phyloP scores from a whole-genome alignment of 2,329 filamentous ascomycete genomes.

The Alternaria sp. region DNA sequence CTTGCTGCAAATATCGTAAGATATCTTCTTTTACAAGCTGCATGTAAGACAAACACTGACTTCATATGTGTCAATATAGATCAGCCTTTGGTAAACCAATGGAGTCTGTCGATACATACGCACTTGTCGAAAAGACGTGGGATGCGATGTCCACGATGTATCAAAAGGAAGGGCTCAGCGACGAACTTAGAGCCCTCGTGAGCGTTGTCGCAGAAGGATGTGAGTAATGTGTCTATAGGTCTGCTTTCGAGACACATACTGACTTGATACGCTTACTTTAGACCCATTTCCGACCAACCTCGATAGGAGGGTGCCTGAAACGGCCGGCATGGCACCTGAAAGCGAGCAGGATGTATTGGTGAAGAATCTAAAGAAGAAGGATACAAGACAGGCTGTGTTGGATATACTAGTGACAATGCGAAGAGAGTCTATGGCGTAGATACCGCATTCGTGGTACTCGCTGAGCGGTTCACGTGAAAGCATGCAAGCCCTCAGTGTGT shows the following conservation, averaged over 20 bases:
- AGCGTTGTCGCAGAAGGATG: conserved; percentile 65
- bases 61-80: not conserved
- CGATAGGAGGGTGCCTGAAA: conserved; percentile 64
- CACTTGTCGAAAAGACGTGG: conserved; percentile 59
- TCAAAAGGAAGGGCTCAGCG: conserved; percentile 49
- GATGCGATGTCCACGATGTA: conserved; percentile 48
- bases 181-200: conserved; percentile 58
- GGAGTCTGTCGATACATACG: conserved; percentile 65
- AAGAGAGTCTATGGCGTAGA: conserved; percentile 37
- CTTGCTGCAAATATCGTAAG: conserved; percentile 67
- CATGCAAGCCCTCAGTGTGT: too few relatives aligned
- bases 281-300: conserved; percentile 68
- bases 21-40: conserved; percentile 57
- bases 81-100: conserved; percentile 69
- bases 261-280: not conserved
- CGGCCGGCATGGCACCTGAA: conserved; percentile 67
- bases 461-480: not conserved
- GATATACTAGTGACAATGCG: conserved; percentile 51
- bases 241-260: not conserved
- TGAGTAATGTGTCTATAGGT: not conserved
- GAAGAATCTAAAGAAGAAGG: conserved; percentile 54
- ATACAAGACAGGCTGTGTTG: conserved; percentile 54
- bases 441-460: not conserved
- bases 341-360: conserved; percentile 65
- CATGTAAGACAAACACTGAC: not conserved